Base-by-base conservation (phyloP, 2,329 filamentous ascomycete genomes). In the Fusarium tupiense region DNA sequence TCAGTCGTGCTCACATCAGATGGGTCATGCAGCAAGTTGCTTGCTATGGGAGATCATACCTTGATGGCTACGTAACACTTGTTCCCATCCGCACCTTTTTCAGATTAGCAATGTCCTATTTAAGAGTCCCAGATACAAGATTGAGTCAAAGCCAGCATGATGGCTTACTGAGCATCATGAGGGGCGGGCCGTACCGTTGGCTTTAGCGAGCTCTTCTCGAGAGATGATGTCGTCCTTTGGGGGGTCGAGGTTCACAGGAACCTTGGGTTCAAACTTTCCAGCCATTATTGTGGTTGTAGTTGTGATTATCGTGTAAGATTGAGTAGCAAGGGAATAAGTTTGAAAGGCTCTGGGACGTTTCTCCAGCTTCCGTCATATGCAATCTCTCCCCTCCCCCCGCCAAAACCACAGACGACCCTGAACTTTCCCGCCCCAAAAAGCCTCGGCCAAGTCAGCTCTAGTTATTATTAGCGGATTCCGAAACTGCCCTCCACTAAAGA, bases 161-260 rank as follows among this genome's bases (percentile, higher is more conserved):
- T 41, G 20, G 35, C 29, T 29, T 44, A 29, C n/a, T 38, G 50
- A 47, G 31, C 41, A 46, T 40, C n/a, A 37, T 40, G 17, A 33
- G 52, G 61, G 56, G 35, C n/a, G 41, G 46, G 35, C 83, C 91
- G 79, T 87, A 97, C 96, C 96, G 81, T 96, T 91, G 77, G 94
- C 94, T 82, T 93, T 92, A 44, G 92, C 88, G 71, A 99, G 88
- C 78, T 96, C 91, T 67, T 96, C 93, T 4, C 88, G 80, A n/a
- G 91, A 91, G 78, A 99, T 98, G 43, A 90, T 89, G 79, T 98
- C 95, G 80, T 94, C 89, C 85, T 97, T 98, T 20, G 96, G 96
- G 43, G 94, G 92, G 66, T 92, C 88, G 67, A 99, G 90, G 65
- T 91, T 85, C 69, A 96, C 92, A 7, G 93, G 89, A 35, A 86